Evolutionary conservation across 1,139 yeast genomes (phyloP), one percentile per base, ranked within the genome.

Genomic region (Suhomyces wounanorum): DNA sequence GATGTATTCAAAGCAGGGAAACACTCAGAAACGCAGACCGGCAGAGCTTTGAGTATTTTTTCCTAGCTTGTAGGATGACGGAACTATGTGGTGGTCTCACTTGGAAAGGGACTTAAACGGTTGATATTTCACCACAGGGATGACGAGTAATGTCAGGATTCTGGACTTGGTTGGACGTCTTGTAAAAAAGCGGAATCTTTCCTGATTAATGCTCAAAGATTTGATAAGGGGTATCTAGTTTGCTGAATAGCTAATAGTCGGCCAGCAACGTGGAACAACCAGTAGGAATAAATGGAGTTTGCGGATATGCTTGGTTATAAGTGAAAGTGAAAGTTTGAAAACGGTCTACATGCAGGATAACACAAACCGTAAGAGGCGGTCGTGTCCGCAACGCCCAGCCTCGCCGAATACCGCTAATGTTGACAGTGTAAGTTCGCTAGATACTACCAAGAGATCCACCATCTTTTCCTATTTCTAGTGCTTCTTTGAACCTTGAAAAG

Each of bases 361-460:
- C 42, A 28, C 30, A 21, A 21, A 14, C 21, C 21, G 18, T 35
- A 16, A 13, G 17, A 23, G 17, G 21, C 21, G 23, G 43, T 31
- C 44, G 44, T 42, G 44, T 18, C 14, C 44, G 7, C 3, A 5
- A 21, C 40, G 38, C 26, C n/a, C 26, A 39, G 30, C 26, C 41
- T 39, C 41, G 41, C 41, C 41, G 28, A 39, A 6, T 23, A 21
- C 40, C 26, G 40, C 40, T 18, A 37, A 37, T 39, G 41, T 39
- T 39, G 41, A 39, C 41, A 39, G 31, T 7, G 16, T 5, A 13
- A 23, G 16, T 14, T 26, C 14, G n/a, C 41, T 23, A 2, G 13
- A 10, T n/a, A 25, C 8, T n/a, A 13, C 16, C 26, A 28, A 23
- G 41, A 39, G 30, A 7, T n/a, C 41, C 31, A 3, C 41, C 13